These are phyloP conservation scores for Mimosa bimucronata DNA, from an alignment of 306 rosid species.

Conservation along the genomic window DNA sequence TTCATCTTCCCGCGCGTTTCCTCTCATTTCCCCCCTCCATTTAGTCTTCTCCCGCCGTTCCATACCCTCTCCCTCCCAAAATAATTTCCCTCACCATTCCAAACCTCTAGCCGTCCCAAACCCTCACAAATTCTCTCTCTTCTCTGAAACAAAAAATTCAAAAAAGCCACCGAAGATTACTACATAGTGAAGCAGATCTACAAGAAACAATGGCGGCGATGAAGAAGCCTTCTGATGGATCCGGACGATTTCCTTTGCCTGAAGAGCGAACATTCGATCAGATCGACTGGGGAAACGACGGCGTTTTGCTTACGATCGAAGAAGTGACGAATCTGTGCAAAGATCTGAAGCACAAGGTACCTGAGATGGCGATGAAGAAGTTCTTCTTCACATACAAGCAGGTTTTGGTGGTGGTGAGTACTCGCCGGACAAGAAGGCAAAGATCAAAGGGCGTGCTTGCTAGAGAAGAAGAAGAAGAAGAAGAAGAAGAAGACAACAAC, in stretches of 20 bases:
- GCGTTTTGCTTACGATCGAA: slow-evolving; percentile 79
- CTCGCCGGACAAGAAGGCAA: too few relatives aligned
- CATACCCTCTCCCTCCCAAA: too few relatives aligned
- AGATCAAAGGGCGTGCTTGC: too few relatives aligned
- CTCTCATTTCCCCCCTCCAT: too few relatives aligned
- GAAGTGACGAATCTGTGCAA: slow-evolving; percentile 62
- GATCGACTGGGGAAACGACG: slow-evolving; percentile 50
- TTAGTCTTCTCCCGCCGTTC: too few relatives aligned
- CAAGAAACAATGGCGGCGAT: slow-evolving; percentile 70
- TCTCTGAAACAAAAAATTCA: slow-evolving; percentile 38
- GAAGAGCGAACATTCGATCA: slow-evolving; percentile 56
- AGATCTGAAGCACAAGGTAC: slow-evolving; percentile 74
- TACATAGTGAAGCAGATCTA: slow-evolving; percentile 72
- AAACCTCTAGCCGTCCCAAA: too few relatives aligned
- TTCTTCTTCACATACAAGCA: slow-evolving; percentile 85
- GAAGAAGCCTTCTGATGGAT: slow-evolving; percentile 84
- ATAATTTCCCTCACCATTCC: too few relatives aligned
- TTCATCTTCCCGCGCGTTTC: too few relatives aligned
- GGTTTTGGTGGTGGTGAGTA: slow-evolving; percentile 58
- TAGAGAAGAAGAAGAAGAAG: too few relatives aligned
- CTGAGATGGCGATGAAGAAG: slow-evolving; percentile 76
- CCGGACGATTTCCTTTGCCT: slow-evolving; percentile 76
- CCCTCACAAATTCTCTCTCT: too few relatives aligned
- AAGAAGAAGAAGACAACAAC: too few relatives aligned
- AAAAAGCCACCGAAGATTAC: slow-evolving; percentile 64